Evolutionary conservation across 2,329 filamentous ascomycete genomes (phyloP).

Genomic region (Nigrospora oryzae): DNA sequence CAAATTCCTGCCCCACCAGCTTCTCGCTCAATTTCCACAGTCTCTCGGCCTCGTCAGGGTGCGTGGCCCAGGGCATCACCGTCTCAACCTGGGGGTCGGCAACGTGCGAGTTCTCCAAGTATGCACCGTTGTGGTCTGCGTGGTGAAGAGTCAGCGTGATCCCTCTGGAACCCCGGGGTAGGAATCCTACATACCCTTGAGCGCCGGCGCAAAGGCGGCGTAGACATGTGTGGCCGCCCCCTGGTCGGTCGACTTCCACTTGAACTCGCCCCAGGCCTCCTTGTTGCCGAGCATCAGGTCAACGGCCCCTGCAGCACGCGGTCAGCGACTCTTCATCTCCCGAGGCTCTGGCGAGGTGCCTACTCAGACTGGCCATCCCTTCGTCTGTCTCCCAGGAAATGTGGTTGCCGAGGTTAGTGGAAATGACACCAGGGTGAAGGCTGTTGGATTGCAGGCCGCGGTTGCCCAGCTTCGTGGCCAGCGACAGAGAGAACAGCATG

Average conservation of each 20-base stretch:
- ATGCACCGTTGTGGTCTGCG: conserved; percentile 17
- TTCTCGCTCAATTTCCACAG: conserved; percentile 25
- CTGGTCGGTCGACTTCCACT: conserved; percentile 17
- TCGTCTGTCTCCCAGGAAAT: conserved; percentile 3
- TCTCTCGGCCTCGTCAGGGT: conserved; percentile 17
- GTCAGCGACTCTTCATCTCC: background rate
- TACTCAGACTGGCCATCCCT: background rate
- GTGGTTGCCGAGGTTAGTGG: conserved; percentile 8
- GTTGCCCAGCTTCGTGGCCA: conserved; percentile 10
- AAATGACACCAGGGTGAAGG: conserved; percentile 22
- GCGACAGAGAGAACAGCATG: conserved; percentile 14
- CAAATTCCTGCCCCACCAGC: conserved; percentile 21
- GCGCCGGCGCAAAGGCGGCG: conserved; percentile 20
- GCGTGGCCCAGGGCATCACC: conserved; percentile 16
- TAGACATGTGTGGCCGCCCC: conserved; percentile 20
- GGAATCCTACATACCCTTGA: conserved; percentile 1
- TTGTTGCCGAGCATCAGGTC: conserved; percentile 4
- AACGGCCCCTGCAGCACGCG: background rate
- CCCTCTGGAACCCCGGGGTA: background rate
- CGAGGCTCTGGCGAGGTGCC: background rate
- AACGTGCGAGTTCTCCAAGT: conserved; percentile 18
- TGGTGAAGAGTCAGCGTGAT: background rate
- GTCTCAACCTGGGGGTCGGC: conserved; percentile 14
- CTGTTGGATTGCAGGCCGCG: conserved; percentile 17
- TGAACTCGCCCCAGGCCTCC: conserved; percentile 13